phyloP scores from a whole-genome alignment of 2,329 filamentous ascomycete genomes.

The Ascochyta pisi region DNA sequence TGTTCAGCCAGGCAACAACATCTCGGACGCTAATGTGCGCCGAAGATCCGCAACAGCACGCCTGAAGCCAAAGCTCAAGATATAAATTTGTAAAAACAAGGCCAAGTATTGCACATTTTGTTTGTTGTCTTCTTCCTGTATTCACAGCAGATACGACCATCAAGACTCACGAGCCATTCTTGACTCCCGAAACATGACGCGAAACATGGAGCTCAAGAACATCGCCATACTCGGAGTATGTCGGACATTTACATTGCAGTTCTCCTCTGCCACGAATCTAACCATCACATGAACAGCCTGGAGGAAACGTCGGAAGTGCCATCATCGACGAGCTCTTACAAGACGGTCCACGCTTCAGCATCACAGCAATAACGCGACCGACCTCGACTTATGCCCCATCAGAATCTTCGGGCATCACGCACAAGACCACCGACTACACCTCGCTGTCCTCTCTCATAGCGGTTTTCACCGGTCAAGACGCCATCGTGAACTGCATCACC shows the following conservation, averaged over 20 bases:
- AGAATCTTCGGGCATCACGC: conserved; percentile 22
- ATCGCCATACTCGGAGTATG: conserved; percentile 46
- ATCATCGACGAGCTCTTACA: conserved; percentile 39
- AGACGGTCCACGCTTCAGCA: conserved; percentile 25
- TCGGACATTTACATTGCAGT: background rate
- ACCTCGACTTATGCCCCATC: conserved; percentile 29
- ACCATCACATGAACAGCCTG: conserved; percentile 26
- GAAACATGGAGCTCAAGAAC: conserved; percentile 43
- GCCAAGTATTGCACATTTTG: background rate
- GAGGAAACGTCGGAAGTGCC: conserved; percentile 43
- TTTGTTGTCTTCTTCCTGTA: background rate
- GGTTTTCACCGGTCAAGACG: conserved; percentile 62
- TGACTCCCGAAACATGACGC: background rate
- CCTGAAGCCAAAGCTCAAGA: background rate
- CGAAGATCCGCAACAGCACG: background rate
- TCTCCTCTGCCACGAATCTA: background rate
- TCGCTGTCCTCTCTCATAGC: conserved; percentile 36
- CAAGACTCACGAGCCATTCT: no score
- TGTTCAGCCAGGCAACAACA: background rate
- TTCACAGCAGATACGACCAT: background rate
- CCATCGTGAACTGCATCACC: conserved; percentile 58
- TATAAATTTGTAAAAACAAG: background rate
- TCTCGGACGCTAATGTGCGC: background rate
- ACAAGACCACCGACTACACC: conserved; percentile 33
- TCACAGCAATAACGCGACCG: conserved; percentile 41